A percentile compares a stretch with the other conserved stretches of the same genome.
Conservation (phyloP, 2,329 filamentous ascomycete species). For the Podosphaera fusca region DNA sequence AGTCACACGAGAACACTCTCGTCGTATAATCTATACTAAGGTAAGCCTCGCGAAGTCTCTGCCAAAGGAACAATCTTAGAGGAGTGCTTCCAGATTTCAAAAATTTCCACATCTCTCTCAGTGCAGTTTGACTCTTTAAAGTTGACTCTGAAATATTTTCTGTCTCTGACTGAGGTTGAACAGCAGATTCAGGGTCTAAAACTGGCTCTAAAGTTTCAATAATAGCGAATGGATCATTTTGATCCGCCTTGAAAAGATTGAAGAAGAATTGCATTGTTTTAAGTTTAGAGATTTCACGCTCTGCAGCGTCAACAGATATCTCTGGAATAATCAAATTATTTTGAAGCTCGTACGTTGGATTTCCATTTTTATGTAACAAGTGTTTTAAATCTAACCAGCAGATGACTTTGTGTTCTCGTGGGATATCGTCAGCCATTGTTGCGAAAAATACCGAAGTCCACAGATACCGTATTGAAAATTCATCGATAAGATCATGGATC, state of each 20-base stretch:
- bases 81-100: conserved; percentile 61
- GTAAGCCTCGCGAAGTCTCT: conserved; percentile 75
- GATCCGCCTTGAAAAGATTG: conserved; percentile 65
- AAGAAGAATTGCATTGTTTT: conserved; percentile 95
- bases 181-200: conserved; percentile 45
- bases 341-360: conserved; percentile 36
- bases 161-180: conserved; percentile 11
- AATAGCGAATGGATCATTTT: conserved; percentile 56
- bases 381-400: conserved; percentile 39
- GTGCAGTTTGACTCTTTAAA: conserved; percentile 17
- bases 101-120: conserved; percentile 68
- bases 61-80: conserved; percentile 71
- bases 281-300: conserved; percentile 74
- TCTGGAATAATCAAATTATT: conserved; percentile 83
- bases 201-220: conserved; percentile 89
- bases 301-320: conserved; percentile 59
- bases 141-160: conserved; percentile 6
- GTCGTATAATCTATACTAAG: conserved; percentile 61
- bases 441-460: conserved; percentile 43
- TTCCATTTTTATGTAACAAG: conserved; percentile 24
- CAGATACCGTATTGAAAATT: conserved; percentile 34
- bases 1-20: conserved; percentile 68
- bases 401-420: conserved; percentile 34
- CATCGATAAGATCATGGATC: conserved; percentile 10
- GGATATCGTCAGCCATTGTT: conserved; percentile 29